A percentile compares a stretch with the other conserved stretches of the same genome.
These are phyloP conservation scores for Chlamydomonas urium DNA, from an alignment of 139 green algal species.

Conservation along the genomic window DNA sequence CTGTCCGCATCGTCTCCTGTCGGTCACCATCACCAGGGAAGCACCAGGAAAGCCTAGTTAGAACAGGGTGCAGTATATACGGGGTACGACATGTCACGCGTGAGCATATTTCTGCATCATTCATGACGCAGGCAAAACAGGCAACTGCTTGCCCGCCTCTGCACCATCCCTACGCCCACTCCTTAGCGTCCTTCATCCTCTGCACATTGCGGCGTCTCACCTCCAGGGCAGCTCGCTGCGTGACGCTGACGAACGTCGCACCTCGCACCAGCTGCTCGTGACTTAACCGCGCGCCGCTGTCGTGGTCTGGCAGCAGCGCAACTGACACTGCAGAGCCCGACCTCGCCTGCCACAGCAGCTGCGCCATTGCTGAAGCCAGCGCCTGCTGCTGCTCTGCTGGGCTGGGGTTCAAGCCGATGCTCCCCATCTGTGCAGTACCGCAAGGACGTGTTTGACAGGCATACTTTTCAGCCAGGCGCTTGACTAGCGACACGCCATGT, in stretches of 20 bases:
- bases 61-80: too few relatives aligned
- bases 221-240: neutral
- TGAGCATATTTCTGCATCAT: too few relatives aligned
- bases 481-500: too few relatives aligned
- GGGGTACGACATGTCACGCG: too few relatives aligned
- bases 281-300: neutral
- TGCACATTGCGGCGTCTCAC: too few relatives aligned
- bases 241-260: conserved; percentile 7
- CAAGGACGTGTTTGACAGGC: too few relatives aligned
- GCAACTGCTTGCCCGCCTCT: too few relatives aligned
- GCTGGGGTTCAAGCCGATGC: conserved; percentile 9
- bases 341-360: conserved; percentile 6
- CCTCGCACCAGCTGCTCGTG: neutral
- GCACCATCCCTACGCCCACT: too few relatives aligned
- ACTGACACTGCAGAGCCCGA: neutral
- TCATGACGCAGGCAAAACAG: too few relatives aligned
- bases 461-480: too few relatives aligned
- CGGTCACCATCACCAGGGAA: neutral
- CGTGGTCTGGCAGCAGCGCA: neutral
- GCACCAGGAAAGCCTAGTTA: neutral
- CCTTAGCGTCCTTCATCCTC: too few relatives aligned
- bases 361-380: neutral
- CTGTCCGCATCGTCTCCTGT: neutral
- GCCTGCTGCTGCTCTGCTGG: neutral
- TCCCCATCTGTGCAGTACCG: neutral